Percentiles rank a stretch among this genome's conserved stretches.
Evolutionary conservation across 1,284 basidiomycete species (phyloP).

Genomic region (Cryptococcus neoformans): DNA sequence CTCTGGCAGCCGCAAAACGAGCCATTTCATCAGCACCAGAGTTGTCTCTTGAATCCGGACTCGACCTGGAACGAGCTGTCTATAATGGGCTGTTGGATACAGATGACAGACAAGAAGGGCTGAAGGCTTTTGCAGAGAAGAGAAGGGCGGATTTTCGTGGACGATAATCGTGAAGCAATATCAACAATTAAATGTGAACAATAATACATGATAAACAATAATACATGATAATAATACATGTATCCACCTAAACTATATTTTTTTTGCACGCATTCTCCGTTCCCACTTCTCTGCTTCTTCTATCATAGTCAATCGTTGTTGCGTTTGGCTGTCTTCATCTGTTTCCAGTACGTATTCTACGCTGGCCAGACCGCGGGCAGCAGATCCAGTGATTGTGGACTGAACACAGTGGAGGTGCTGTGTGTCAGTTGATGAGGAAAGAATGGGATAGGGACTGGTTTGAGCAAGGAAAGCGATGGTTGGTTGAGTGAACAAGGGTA

Average conservation of each 20-base stretch:
- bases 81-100: constrained; percentile 79
- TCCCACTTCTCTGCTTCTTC: constrained; percentile 46
- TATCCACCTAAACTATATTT: constrained; percentile 1
- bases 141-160: constrained; percentile 77
- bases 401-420: constrained; percentile 16
- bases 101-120: constrained; percentile 77
- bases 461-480: constrained; percentile 17
- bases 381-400: constrained; percentile 17
- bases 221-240: neutral
- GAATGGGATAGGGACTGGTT: constrained; percentile 30
- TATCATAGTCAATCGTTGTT: constrained; percentile 16
- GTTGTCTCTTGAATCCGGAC: constrained; percentile 70
- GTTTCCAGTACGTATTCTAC: constrained; percentile 43
- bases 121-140: constrained; percentile 87
- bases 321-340: constrained; percentile 5
- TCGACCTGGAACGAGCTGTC: constrained; percentile 82
- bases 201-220: neutral
- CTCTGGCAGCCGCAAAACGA: constrained; percentile 81
- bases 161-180: neutral
- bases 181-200: neutral
- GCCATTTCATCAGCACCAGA: constrained; percentile 78
- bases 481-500: constrained; percentile 45
- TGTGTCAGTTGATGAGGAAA: constrained; percentile 16
- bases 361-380: constrained; percentile 34
- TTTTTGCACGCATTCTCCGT: constrained; percentile 13